Evolutionary conservation across 257 asterid species (phyloP).

Genomic region (Solanum etuberosum): DNA sequence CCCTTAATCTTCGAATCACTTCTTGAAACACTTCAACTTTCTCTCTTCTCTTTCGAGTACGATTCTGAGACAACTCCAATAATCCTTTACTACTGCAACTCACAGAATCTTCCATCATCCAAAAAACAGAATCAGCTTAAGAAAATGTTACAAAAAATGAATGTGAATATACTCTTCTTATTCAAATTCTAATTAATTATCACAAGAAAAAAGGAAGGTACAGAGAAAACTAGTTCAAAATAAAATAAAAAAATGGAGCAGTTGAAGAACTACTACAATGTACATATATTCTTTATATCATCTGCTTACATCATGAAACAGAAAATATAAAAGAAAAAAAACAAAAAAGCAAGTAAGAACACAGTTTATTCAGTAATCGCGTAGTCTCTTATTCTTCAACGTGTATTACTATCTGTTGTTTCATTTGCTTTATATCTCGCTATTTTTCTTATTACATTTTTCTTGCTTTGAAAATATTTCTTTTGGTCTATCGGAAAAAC

Average conservation of each 20-base stretch:
- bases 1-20: slow-evolving; percentile 47
- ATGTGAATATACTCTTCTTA: slow-evolving; percentile 36
- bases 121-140: not conserved
- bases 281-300: slow-evolving; percentile 21
- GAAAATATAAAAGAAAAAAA: not conserved
- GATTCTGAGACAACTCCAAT: slow-evolving; percentile 42
- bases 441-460: too few relatives aligned
- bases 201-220: slow-evolving; percentile 8
- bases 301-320: slow-evolving; percentile 33
- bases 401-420: not conserved
- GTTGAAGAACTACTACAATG: slow-evolving; percentile 31
- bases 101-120: slow-evolving; percentile 64
- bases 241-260: not conserved
- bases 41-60: slow-evolving; percentile 42
- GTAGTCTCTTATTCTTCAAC: not conserved
- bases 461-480: too few relatives aligned
- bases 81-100: slow-evolving; percentile 71
- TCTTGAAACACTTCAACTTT: slow-evolving; percentile 66
- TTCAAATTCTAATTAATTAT: slow-evolving; percentile 51
- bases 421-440: not conserved
- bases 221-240: not conserved
- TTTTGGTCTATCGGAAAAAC: too few relatives aligned
- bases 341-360: not conserved
- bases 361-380: not conserved
- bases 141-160: slow-evolving; percentile 18